Percentiles rank a stretch among this genome's conserved stretches.
Evolutionary conservation across 169 alveolate genomes (phyloP).

Genomic region (Plasmodium vivax): DNA sequence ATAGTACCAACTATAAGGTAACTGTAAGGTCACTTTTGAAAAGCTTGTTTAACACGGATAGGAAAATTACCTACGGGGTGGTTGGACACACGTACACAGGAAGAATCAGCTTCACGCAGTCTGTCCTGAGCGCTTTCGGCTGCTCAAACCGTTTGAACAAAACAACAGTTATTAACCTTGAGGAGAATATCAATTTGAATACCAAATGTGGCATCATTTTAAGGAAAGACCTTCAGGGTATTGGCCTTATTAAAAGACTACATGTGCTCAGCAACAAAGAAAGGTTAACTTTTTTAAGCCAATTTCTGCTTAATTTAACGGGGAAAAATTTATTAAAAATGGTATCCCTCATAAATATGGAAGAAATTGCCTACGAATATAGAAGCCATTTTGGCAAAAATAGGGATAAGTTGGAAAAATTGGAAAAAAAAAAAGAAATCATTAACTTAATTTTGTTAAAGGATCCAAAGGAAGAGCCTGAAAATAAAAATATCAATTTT

Average conservation of each 20-base stretch:
- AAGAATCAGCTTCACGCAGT: conserved; percentile 20
- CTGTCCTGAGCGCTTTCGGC: conserved; percentile 10
- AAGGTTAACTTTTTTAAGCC: conserved; percentile 7
- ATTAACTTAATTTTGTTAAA: conserved; percentile 8
- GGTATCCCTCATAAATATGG: neutral
- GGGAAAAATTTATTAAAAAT: conserved; percentile 24
- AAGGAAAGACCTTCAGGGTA: conserved; percentile 26
- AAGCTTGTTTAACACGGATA: neutral
- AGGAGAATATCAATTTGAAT: conserved; percentile 23
- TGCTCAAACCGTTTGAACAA: neutral
- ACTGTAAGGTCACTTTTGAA: neutral
- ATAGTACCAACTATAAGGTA: conserved; percentile 13
- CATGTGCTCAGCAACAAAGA: conserved; percentile 23
- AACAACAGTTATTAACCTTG: conserved; percentile 3
- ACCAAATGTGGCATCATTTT: conserved; percentile 46
- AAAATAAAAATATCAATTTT: conserved; percentile 13
- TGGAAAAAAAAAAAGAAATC: conserved; percentile 12
- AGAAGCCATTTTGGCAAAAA: neutral
- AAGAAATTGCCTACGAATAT: neutral
- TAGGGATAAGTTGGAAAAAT: conserved; percentile 9
- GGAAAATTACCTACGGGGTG: conserved; percentile 46
- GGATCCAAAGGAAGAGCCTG: neutral
- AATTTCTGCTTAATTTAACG: conserved; percentile 15
- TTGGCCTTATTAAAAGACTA: conserved; percentile 47
- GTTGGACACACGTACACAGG: conserved; percentile 72